Percentiles rank a stretch among this genome's conserved stretches.
Conservation (phyloP, 495 filamentous ascomycete genomes). For the Jackrogersella minutella region DNA sequence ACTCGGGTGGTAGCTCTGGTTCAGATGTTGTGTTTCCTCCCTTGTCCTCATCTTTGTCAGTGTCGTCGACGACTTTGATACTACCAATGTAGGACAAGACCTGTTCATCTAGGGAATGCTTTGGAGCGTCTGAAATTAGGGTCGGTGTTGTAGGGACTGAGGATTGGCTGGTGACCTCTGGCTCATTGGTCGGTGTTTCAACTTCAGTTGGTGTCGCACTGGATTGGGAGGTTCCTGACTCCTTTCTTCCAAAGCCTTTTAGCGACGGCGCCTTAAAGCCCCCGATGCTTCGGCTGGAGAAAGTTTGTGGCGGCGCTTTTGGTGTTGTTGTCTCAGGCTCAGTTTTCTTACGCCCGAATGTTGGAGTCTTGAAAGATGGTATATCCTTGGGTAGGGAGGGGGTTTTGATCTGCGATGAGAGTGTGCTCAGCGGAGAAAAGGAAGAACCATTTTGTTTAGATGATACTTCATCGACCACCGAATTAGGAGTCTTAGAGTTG, state of each 20-base stretch:
- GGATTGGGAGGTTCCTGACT: not conserved
- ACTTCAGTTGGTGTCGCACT: constrained; percentile 19
- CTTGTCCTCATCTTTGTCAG: not conserved
- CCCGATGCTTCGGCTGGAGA: constrained; percentile 9
- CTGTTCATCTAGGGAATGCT: constrained; percentile 12
- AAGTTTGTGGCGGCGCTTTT: not conserved
- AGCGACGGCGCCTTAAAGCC: constrained; percentile 29
- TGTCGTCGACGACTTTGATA: not conserved
- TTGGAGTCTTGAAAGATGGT: constrained; percentile 22
- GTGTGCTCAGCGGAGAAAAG: constrained; percentile 8
- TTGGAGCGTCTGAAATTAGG: not conserved
- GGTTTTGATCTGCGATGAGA: constrained; percentile 15
- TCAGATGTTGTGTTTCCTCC: not conserved
- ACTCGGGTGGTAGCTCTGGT: constrained; percentile 14
- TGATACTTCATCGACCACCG: not conserved
- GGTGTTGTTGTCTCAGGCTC: constrained; percentile 1
- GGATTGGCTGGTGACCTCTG: constrained; percentile 1
- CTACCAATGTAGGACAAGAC: constrained; percentile 31
- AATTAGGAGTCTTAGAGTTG: not conserved
- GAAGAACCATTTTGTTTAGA: not conserved
- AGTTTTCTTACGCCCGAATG: constrained; percentile 22
- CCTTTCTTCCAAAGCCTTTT: constrained; percentile 20
- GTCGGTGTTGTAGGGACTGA: constrained; percentile 16
- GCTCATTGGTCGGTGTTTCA: not conserved
- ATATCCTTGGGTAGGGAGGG: constrained; percentile 24